These are phyloP conservation scores for Aspergillus novoparasiticus DNA, from an alignment of 2,329 filamentous ascomycete genomes.

Conservation along the genomic window DNA sequence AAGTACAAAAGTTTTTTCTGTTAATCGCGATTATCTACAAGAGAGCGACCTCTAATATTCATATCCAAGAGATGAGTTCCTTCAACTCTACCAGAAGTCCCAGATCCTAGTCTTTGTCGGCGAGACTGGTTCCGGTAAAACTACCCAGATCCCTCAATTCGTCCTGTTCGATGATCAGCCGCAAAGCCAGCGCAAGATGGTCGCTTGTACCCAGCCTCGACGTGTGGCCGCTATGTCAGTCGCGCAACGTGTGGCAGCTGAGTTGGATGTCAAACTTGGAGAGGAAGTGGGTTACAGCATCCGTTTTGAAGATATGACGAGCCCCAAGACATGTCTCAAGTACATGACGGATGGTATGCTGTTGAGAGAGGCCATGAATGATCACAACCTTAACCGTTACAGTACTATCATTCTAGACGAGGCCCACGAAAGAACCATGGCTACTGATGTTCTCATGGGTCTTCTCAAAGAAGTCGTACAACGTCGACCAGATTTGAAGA, in stretches of 20 bases:
- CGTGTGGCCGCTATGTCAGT: conserved; percentile 99
- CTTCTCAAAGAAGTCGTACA: conserved; percentile 86
- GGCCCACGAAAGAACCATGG: conserved; percentile 94
- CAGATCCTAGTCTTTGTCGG: conserved; percentile 98
- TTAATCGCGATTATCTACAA: background rate
- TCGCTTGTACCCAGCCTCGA: conserved; percentile 96
- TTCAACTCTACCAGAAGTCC: conserved; percentile 86
- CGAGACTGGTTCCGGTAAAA: conserved; percentile 99
- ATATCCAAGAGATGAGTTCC: conserved; percentile 74
- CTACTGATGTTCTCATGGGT: conserved; percentile 97
- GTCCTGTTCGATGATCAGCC: conserved; percentile 96
- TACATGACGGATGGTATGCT: conserved; percentile 99
- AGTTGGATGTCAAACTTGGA: conserved; percentile 90
- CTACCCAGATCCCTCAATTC: conserved; percentile 97
- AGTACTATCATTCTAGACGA: conserved; percentile 98
- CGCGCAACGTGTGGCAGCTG: conserved; percentile 93
- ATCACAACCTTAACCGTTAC: conserved; percentile 87
- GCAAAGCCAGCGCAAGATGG: conserved; percentile 80
- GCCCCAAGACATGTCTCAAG: conserved; percentile 87
- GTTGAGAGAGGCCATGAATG: conserved; percentile 92
- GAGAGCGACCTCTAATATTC: background rate
- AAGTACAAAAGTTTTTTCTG: conserved; percentile 30
- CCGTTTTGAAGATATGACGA: conserved; percentile 94
- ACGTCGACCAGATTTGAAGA: conserved; percentile 86
- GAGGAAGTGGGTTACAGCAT: conserved; percentile 98